Conservation (phyloP, 192 early-diverging fungal genomes). For the Entomortierella chlamydospora region DNA sequence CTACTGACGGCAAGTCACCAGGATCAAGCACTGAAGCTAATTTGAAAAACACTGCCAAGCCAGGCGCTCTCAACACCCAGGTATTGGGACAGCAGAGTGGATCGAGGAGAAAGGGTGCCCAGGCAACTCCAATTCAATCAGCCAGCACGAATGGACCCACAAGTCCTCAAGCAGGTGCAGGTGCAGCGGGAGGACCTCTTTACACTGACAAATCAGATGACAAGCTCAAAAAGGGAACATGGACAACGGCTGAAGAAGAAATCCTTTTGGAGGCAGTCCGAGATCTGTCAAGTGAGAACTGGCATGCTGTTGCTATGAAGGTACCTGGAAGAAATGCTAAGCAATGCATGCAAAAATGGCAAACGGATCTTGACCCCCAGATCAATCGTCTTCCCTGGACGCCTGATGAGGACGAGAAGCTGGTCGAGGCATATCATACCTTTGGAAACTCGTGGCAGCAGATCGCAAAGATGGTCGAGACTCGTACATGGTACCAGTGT, state of each 20-base stretch:
- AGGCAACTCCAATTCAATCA: slow-evolving; percentile 4
- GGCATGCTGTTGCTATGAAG: slow-evolving; percentile 51
- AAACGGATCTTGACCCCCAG: slow-evolving; percentile 50
- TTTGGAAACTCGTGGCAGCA: slow-evolving; percentile 54
- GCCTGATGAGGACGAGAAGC: slow-evolving; percentile 36
- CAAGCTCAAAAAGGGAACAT: slow-evolving; percentile 52
- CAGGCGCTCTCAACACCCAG: not conserved
- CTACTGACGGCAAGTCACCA: slow-evolving; percentile 1
- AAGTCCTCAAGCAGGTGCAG: slow-evolving; percentile 12
- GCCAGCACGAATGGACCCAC: slow-evolving; percentile 6
- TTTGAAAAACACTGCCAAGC: not conserved
- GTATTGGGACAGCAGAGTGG: not conserved
- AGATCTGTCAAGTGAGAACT: slow-evolving; percentile 41
- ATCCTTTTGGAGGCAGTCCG: slow-evolving; percentile 43
- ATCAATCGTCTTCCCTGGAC: slow-evolving; percentile 51
- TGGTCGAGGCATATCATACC: slow-evolving; percentile 49
- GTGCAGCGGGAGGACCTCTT: not conserved
- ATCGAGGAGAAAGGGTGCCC: slow-evolving; percentile 5
- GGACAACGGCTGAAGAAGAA: slow-evolving; percentile 40
- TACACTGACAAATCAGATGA: slow-evolving; percentile 38
- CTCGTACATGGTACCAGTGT: slow-evolving; percentile 53
- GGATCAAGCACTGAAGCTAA: not conserved
- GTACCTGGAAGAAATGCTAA: slow-evolving; percentile 51
- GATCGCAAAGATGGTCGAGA: slow-evolving; percentile 53
- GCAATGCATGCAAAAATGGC: slow-evolving; percentile 56